A percentile compares a stretch with the other conserved stretches of the same genome.
Conservation (phyloP, 139 green algal genomes). For the Eudorina sp. region DNA sequence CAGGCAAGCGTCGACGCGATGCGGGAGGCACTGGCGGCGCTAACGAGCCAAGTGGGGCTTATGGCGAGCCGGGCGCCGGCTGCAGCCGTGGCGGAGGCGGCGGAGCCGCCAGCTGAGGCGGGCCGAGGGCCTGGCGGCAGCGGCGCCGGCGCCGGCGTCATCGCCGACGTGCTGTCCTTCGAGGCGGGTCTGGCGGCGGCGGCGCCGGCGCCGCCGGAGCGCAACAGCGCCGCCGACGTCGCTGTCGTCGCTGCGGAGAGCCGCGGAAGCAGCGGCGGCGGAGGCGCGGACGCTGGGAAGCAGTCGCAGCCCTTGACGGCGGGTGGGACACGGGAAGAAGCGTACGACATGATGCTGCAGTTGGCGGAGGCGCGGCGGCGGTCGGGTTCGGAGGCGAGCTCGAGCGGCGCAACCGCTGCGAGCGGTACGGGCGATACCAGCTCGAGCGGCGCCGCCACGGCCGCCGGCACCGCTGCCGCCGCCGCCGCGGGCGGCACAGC, state of each 20-base stretch:
- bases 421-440: neutral
- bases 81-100: neutral
- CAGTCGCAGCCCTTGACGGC: neutral
- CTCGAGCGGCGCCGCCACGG: constrained; percentile 3
- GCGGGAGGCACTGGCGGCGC: constrained; percentile 6
- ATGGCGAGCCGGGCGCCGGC: neutral
- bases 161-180: constrained; percentile 4
- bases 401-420: too few species aligned
- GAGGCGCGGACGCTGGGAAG: neutral
- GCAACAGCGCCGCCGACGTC: neutral
- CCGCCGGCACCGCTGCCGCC: neutral
- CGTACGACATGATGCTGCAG: constrained; percentile 38
- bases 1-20: neutral
- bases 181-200: constrained; percentile 10
- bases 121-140: neutral
- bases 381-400: neutral
- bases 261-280: neutral
- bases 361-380: constrained; percentile 27
- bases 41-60: constrained; percentile 20
- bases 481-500: neutral
- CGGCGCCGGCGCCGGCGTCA: neutral
- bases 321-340: neutral
- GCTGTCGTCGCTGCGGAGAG: neutral
- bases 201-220: neutral
- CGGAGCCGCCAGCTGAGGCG: neutral